Base-by-base conservation (phyloP, 2,329 filamentous ascomycete genomes). In the Colletotrichum sp. region DNA sequence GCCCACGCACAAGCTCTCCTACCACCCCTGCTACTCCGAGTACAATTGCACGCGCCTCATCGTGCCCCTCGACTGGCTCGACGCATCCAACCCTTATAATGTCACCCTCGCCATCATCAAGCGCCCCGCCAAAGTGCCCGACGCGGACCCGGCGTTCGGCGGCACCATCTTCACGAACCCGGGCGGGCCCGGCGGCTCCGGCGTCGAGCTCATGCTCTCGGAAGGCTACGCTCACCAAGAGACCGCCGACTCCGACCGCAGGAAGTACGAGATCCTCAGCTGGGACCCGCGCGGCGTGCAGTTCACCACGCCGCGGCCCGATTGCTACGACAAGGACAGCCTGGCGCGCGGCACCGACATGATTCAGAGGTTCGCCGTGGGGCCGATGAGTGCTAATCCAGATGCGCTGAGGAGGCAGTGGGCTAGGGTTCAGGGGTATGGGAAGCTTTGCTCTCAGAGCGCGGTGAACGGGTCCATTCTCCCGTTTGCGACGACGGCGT, bases 251-350 rank as follows among this genome's bases (percentile, higher is more conserved):
- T 79, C 80, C 5, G 81, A 80, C 25, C 78, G 75, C 30, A 81
- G 80, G 8, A 84, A 86, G 75, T 87, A 87, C 57, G 86, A 87
- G 70, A 82, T 88, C 19, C 77, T 89, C 6, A 84, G 84, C 8
- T 89, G 87, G 77, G 87, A 89, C 77, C 87, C 87, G 1, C 84
- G 87, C 6, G 88, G 87, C 27, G 77, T 88, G 7, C 82, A 80
- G 3, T 78, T 81, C 71, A 85, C 84, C 5, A 82, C 82, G 8
- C 87, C 87, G 0, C 69, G 64, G 13, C 82, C 84, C 2, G 82
- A 87, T 67, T 89, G 87, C 81, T 88, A 83, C 76, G 44, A n/a
- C 0, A 79, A 80, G 3, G 79, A 83, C 39, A 36, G 78, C 9
- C 78, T 84, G 8, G 82, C 82, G 3, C 82, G 85, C 4, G 79